Evolutionary conservation across 164 flowering plant species (phyloP).

Genomic region (Magnolia sinica): DNA sequence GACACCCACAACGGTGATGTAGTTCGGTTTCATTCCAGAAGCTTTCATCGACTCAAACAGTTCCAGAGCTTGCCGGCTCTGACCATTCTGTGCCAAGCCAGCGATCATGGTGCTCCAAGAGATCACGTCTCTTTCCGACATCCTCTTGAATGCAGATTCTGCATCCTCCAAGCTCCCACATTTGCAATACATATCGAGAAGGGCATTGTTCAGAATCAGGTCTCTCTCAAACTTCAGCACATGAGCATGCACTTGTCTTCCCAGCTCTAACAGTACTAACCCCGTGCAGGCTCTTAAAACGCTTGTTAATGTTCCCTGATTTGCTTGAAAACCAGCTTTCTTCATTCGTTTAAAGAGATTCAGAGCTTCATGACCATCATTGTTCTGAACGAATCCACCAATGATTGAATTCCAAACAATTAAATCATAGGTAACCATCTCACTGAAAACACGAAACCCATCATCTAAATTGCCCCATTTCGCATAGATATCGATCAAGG

Average conservation of each 20-base stretch:
- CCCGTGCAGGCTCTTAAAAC: constrained; percentile 79
- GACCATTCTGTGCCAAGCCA: constrained; percentile 86
- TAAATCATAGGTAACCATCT: constrained; percentile 68
- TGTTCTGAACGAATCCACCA: constrained; percentile 74
- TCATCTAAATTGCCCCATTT: constrained; percentile 53
- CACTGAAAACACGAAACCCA: constrained; percentile 55
- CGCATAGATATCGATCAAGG: constrained; percentile 68
- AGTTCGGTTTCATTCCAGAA: constrained; percentile 54
- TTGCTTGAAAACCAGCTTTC: constrained; percentile 53
- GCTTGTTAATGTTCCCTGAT: constrained; percentile 68
- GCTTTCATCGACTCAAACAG: constrained; percentile 63
- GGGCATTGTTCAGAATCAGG: constrained; percentile 72
- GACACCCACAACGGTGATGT: constrained; percentile 69
- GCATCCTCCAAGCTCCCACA: constrained; percentile 87
- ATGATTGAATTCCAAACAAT: constrained; percentile 88
- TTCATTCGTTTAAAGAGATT: constrained; percentile 66
- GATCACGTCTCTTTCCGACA: constrained; percentile 67
- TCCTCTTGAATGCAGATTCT: constrained; percentile 37
- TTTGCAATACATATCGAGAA: constrained; percentile 92
- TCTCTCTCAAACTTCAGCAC: constrained; percentile 62
- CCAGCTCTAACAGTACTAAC: constrained; percentile 63
- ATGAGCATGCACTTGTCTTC: constrained; percentile 83
- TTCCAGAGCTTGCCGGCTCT: constrained; percentile 52
- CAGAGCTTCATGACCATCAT: constrained; percentile 61
- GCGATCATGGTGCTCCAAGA: constrained; percentile 95